These are phyloP conservation scores for Nigrospora sphaerica DNA, from an alignment of 2,329 filamentous ascomycete species.

Conservation along the genomic window DNA sequence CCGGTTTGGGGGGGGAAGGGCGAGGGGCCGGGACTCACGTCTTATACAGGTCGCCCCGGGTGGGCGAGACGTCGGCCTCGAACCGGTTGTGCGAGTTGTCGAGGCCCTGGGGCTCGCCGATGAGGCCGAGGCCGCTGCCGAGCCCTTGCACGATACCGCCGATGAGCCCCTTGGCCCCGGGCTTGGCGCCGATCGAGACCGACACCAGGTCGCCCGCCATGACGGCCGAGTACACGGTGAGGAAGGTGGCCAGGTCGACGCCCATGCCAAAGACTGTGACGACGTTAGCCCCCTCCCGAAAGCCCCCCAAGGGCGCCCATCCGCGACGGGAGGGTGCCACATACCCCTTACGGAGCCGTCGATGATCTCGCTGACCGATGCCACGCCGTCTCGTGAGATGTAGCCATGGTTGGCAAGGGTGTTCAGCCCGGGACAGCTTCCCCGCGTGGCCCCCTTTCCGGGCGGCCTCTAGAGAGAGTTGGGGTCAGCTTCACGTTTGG, in stretches of 20 bases:
- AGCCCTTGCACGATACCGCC: too few relatives aligned
- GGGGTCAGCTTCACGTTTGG: too few relatives aligned
- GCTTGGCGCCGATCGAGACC: constrained; percentile 27
- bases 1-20: not conserved
- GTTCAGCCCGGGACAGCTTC: constrained; percentile 13
- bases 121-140: constrained; percentile 6
- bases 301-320: too few relatives aligned
- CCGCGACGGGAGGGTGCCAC: too few relatives aligned
- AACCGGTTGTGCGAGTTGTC: constrained; percentile 16
- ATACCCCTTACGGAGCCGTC: too few relatives aligned
- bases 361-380: too few relatives aligned
- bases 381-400: constrained; percentile 8
- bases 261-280: constrained; percentile 35
- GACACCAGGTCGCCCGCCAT: constrained; percentile 27
- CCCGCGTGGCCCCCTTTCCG: too few relatives aligned
- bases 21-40: constrained; percentile 9
- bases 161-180: not conserved
- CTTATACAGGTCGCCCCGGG: constrained; percentile 15
- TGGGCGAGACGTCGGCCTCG: constrained; percentile 16
- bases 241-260: constrained; percentile 27
- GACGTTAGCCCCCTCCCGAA: too few relatives aligned
- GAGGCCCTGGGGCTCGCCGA: constrained; percentile 14
- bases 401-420: constrained; percentile 14
- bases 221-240: constrained; percentile 34
- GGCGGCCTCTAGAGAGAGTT: too few relatives aligned